phyloP scores from a whole-genome alignment of 202 grass and related monocot species.

The Schoenoplectus tabernaemontani region DNA sequence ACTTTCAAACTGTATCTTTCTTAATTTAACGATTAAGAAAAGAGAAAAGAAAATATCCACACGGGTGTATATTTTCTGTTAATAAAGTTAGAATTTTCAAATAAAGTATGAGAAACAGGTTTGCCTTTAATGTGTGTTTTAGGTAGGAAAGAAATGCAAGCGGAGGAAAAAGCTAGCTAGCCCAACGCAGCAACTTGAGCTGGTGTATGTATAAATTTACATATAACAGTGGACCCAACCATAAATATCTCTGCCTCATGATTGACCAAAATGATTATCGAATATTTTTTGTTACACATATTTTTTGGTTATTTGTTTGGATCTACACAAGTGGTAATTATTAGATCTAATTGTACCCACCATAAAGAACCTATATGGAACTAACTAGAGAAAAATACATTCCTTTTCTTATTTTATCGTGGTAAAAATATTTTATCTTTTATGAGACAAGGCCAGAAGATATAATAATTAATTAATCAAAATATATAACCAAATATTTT shows the following conservation, averaged over 20 bases:
- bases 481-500: no score
- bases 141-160: background rate
- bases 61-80: no score
- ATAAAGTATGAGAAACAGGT: background rate
- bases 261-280: background rate
- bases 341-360: background rate
- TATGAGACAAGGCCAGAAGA: no score
- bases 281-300: background rate
- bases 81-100: no score
- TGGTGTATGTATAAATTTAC: background rate
- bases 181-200: background rate
- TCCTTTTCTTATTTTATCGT: no score
- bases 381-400: background rate
- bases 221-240: background rate
- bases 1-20: no score
- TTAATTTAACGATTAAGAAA: background rate
- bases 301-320: background rate
- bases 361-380: background rate
- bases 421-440: no score
- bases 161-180: background rate
- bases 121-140: background rate
- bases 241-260: conserved; percentile 11
- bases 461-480: no score
- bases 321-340: background rate
- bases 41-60: no score